Evolutionary conservation across 306 rosid species (phyloP), one percentile per base, ranked within the genome.

Genomic region (Erythrophleum fordii): DNA sequence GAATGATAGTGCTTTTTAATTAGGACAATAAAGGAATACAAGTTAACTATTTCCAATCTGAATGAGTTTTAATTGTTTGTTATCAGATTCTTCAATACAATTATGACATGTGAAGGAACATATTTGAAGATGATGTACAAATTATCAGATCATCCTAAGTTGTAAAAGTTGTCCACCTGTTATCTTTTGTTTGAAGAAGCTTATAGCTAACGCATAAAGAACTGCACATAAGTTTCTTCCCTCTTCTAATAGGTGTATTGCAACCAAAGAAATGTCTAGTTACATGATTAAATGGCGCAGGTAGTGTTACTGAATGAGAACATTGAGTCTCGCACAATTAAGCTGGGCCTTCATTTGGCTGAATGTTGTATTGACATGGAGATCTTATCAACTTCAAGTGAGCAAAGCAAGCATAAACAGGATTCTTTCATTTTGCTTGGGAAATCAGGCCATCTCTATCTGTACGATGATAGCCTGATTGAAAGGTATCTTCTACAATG

Each of bases 351-450:
- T 70, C 87, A 85, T 83, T 73, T 87, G 82, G 78, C 90, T 8
- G 98, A 95, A 85, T 51, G 86, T 5, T 90, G 95, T 53, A 49
- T 84, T 56, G 91, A 86, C 82, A 91, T 95, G 97, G 97, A 90
- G 83, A 83, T 91, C 59, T 73, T 91, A 69, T 87, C 95, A 81
- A 69, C 85, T 73, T 77, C 87, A 28, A 89, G 80, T 64, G 98
- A 95, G 73, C 94, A 89, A 77, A 86, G 77, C 91, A 94, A 91
- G 84, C 86, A 83, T 31, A 92, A 89, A 79, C 93, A 91, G 80
- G 88, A 81, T 55, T 78, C 29, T 71, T 81, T 91, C 73, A 82
- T 92, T 80, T 87, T 91, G 87, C 87, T 95, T 59, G 97, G 97
- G 62, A 91, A 88, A 84, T 89, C 97, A 48, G 94, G 99, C 44